Base-by-base conservation (phyloP, 768 basidiomycete genomes). In the Tephrocybe rancida region DNA sequence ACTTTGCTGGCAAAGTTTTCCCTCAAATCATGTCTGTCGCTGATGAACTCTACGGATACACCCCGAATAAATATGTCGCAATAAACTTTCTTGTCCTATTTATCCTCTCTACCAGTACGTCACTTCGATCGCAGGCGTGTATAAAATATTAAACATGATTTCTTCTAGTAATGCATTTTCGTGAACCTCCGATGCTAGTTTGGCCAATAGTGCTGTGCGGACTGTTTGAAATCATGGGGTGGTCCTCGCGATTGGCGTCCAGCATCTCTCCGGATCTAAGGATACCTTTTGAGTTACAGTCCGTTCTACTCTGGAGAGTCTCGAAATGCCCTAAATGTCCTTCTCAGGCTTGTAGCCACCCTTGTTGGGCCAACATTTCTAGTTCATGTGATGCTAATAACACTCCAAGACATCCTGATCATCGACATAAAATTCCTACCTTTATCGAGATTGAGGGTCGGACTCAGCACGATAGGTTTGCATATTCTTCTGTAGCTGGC, bases 211-310 rank as follows among this genome's bases (percentile, higher is more conserved):
- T 22, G 18, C 8, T 47, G 19, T 47, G 45, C 18, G 45, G 45
- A 22, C 7, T 47, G 13, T 22, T 47, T 3, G 45, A 47, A 22
- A 47, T 47, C 45, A 47, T 47, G 9, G 45, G 45, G 18, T 47
- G 45, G 45, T 34, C 30, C 1, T 25, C 45, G 10, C 45, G 45
- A 8, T 21, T 47, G 18, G 45, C 45, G 14, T 47, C 45, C 11
- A 47, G 45, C 13, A 34, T 47, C 18, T 29, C 14, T 18, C 45
- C 45, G 3, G 18, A 24, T 47, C 29, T 10, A 13, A 34, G 1
- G 3, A 34, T 47, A 47, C 45, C 45, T 19, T 47, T 19, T 24
- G 45, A 47, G 35, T 30, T 47, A 4, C 45, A 47, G 29, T 47
- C 11, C 34, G 45, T 16, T 13, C 22, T 8, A 24, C 27, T 14